These are phyloP conservation scores for Trichoderma atroviride DNA, from an alignment of 2,329 filamentous ascomycete genomes.

Conservation along the genomic window DNA sequence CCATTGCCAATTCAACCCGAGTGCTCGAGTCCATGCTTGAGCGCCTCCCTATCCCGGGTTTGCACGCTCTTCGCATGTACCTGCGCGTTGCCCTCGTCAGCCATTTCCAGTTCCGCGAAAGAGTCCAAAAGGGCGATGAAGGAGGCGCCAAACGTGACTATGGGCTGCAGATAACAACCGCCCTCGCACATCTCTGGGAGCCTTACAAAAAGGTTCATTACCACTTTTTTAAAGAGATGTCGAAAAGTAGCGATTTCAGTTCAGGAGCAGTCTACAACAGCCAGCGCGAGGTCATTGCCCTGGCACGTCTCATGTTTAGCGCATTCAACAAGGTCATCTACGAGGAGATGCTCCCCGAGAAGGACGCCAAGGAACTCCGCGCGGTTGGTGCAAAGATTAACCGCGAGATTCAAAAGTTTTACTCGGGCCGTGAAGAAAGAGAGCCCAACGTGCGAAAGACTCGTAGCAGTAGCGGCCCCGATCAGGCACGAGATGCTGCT, in stretches of 20 bases:
- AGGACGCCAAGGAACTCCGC: conserved; percentile 40
- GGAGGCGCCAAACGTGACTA: conserved; percentile 46
- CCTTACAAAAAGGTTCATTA: conserved; percentile 48
- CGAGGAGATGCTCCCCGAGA: conserved; percentile 44
- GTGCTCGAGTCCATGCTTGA: conserved; percentile 66
- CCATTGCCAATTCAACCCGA: conserved; percentile 64
- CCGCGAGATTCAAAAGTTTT: conserved; percentile 43
- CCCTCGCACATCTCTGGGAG: conserved; percentile 55
- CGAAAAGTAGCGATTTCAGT: conserved; percentile 30
- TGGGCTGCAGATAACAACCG: conserved; percentile 53
- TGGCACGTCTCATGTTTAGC: conserved; percentile 51
- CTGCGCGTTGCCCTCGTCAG: conserved; percentile 57
- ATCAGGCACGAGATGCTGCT: conserved; percentile 21
- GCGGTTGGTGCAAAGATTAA: conserved; percentile 42
- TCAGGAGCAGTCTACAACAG: conserved; percentile 38
- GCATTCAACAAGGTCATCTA: conserved; percentile 49
- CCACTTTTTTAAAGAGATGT: conserved; percentile 39
- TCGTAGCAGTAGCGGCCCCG: neutral
- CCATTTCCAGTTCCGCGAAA: conserved; percentile 44
- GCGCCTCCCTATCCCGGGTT: conserved; percentile 49
- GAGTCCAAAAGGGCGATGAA: conserved; percentile 38
- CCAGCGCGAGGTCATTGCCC: conserved; percentile 47
- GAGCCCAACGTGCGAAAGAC: conserved; percentile 39
- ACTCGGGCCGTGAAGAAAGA: conserved; percentile 38
- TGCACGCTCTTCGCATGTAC: conserved; percentile 56